Evolutionary conservation across 2,329 filamentous ascomycete species (phyloP), one percentile per base, ranked within the genome.

Genomic region (Talaromyces pinophilus): DNA sequence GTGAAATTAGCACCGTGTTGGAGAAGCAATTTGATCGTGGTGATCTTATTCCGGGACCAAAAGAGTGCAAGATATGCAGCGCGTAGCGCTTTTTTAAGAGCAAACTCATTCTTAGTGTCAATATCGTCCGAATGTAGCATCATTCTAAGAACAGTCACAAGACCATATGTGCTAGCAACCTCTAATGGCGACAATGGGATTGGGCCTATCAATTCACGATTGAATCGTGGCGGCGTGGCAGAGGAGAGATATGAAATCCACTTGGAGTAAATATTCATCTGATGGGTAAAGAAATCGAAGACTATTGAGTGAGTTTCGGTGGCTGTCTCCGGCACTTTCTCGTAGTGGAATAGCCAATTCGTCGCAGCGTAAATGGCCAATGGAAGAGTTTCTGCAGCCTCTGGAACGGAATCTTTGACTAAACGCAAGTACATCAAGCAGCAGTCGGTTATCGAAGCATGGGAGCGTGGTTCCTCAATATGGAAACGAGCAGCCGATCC

Each of bases 291-390:
- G 25, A 67, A 67, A 8, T 65, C 62, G 5, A 67, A 22, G 17
- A 19, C 46, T n/a, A 62, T n/a, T 13, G 30, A n/a, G 19, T 67
- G 66, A 15, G 48, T 61, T 59, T 48, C 19, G 11, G 38, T 38
- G 10, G 30, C 57, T 15, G 57, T n/a, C 10, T 65, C 62, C 1
- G 66, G 50, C 15, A 65, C 55, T 38, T 40, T 17, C 30, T 62
- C 66, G 30, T 67, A 67, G 44, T 65, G 66, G 13, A 57, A 38
- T 13, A 67, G 7, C 66, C 62, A 65, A 35, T 65, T 33, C 15
- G 22, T 42, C 13, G 55, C 66, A 6, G 28, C 63, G 28, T 67
- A 67, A 1, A 42, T 7, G 17, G 25, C 54, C 13, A 67, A 54
- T 2, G 62, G 66, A n/a, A 62, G 38, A 17, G 25, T 46, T 6